These are phyloP conservation scores for Trametes sanguinea DNA, from an alignment of 768 basidiomycete species.

Conservation along the genomic window DNA sequence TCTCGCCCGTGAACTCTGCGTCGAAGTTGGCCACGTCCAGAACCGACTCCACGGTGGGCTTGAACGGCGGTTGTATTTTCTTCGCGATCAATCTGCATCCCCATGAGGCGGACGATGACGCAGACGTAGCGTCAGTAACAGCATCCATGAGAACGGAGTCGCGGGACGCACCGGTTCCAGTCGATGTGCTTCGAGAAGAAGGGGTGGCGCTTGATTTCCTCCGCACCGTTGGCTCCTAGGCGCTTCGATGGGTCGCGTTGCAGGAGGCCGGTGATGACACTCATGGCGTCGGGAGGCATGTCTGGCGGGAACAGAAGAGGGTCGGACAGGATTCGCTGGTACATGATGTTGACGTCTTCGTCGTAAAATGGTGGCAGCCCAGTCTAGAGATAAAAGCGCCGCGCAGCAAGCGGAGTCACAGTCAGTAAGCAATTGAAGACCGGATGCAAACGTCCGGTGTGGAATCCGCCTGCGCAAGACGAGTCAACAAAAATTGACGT, in stretches of 20 bases:
- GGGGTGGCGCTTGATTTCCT: constrained; percentile 93
- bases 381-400: constrained; percentile 49
- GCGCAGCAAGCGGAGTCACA: not conserved
- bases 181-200: constrained; percentile 96
- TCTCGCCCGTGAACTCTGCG: constrained; percentile 94
- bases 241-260: constrained; percentile 86
- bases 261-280: constrained; percentile 85
- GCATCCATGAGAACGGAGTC: not conserved
- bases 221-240: constrained; percentile 90
- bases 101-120: not conserved
- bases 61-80: constrained; percentile 97
- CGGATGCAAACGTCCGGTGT: not conserved
- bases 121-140: constrained; percentile 1
- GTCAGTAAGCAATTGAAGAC: not conserved
- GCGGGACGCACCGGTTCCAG: constrained; percentile 67
- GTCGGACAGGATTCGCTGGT: constrained; percentile 91
- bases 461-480: not conserved
- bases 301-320: constrained; percentile 91
- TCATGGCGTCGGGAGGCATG: constrained; percentile 83
- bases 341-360: constrained; percentile 98
- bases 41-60: constrained; percentile 94
- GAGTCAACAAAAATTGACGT: constrained; percentile 16
- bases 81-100: constrained; percentile 73
- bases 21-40: constrained; percentile 97
- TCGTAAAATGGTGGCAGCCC: constrained; percentile 99